Conservation (phyloP, 2,329 filamentous ascomycete species). For the Balansia obtecta region DNA sequence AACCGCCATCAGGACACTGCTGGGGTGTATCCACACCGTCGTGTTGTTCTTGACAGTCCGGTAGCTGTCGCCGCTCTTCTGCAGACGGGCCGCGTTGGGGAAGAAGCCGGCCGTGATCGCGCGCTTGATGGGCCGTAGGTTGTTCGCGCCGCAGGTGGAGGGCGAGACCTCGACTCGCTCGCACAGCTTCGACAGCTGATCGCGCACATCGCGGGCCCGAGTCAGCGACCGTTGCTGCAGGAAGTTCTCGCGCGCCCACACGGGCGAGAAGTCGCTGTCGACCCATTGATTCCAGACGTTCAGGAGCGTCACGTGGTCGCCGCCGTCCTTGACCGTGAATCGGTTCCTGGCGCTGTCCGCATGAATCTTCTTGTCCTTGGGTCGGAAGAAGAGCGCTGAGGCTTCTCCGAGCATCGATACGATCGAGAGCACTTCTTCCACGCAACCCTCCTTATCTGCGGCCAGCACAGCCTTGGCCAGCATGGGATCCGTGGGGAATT, state of each 20-base stretch:
- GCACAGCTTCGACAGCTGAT: conserved; percentile 84
- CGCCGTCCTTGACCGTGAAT: conserved; percentile 83
- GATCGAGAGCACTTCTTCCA: conserved; percentile 83
- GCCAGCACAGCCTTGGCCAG: conserved; percentile 80
- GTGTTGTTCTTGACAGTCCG: conserved; percentile 83
- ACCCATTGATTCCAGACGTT: conserved; percentile 96
- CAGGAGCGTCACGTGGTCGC: conserved; percentile 77
- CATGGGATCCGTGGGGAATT: conserved; percentile 89
- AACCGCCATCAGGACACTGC: conserved; percentile 63
- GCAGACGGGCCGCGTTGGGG: conserved; percentile 75
- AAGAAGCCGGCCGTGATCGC: conserved; percentile 89
- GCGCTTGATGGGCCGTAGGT: conserved; percentile 68
- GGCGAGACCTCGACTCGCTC: conserved; percentile 79
- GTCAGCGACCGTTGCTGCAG: conserved; percentile 83
- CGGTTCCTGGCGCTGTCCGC: conserved; percentile 81
- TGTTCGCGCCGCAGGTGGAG: conserved; percentile 54
- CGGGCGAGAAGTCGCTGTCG: conserved; percentile 74
- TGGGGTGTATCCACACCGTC: conserved; percentile 85
- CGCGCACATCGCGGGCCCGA: conserved; percentile 78
- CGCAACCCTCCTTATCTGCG: conserved; percentile 81
- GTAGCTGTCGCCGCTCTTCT: conserved; percentile 77
- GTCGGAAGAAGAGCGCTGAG: conserved; percentile 81
- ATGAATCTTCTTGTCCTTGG: conserved; percentile 95
- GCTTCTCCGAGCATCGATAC: conserved; percentile 91
- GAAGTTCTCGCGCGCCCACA: conserved; percentile 91